Percentiles rank a stretch among this genome's conserved stretches.
Evolutionary conservation across 495 filamentous ascomycete genomes (phyloP).

Genomic region (Annulohypoxylon maeteangense): DNA sequence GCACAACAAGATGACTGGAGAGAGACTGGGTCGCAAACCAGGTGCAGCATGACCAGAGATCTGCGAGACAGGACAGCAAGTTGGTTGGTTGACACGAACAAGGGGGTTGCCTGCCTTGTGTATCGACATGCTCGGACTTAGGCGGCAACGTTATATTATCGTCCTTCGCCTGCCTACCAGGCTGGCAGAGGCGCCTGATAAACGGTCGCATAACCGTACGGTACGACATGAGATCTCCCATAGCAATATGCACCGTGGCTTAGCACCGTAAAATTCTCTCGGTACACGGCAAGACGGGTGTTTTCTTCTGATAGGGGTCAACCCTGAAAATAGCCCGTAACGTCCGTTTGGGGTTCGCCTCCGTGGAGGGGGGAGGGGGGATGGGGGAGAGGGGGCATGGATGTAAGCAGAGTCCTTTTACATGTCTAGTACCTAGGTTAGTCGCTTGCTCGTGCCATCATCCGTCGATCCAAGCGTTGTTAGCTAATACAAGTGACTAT

Average conservation of each 20-base stretch:
- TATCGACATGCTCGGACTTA: constrained; percentile 34
- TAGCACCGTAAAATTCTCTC: constrained; percentile 1
- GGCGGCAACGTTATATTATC: constrained; percentile 34
- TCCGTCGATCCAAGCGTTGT: constrained; percentile 3
- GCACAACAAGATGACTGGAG: constrained; percentile 11
- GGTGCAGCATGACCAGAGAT: constrained; percentile 24
- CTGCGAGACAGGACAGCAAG: constrained; percentile 8
- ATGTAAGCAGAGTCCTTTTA: background rate
- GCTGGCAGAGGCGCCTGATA: background rate
- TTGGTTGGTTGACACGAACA: constrained; percentile 14
- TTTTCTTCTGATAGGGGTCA: constrained; percentile 18
- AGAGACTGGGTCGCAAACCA: constrained; percentile 13
- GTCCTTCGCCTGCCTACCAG: constrained; percentile 10
- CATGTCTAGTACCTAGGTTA: too few relatives aligned
- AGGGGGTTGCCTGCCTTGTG: constrained; percentile 20
- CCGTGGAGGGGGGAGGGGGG: background rate
- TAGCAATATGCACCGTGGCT: background rate
- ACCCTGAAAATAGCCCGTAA: constrained; percentile 9
- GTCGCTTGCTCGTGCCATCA: too few relatives aligned
- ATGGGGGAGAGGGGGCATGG: background rate
- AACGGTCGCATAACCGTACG: constrained; percentile 1
- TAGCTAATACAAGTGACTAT: background rate
- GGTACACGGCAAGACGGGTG: background rate
- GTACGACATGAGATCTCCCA: background rate
- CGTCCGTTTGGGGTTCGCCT: constrained; percentile 3